phyloP scores from a whole-genome alignment of 257 asterid genomes.

The Solanum pinnatisectum region DNA sequence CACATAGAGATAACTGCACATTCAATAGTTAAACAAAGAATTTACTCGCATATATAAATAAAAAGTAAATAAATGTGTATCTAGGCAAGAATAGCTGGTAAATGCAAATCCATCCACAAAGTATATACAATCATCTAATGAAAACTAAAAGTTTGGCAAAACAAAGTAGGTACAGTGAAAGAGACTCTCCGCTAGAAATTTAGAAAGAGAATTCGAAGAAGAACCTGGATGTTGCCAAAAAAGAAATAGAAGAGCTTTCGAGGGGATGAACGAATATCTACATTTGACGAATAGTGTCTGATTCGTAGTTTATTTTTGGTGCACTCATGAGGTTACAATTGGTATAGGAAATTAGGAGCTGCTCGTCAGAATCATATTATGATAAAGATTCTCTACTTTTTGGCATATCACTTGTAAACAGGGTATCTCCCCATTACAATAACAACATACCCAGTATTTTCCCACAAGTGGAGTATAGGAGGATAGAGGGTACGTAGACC shows the following conservation, averaged over 20 bases:
- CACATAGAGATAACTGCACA: neutral
- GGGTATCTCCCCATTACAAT: neutral
- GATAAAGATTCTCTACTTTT: neutral
- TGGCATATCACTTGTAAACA: neutral
- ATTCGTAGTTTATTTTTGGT: neutral
- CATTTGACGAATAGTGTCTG: neutral
- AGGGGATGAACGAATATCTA: neutral
- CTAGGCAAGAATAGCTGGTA: neutral
- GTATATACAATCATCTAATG: neutral
- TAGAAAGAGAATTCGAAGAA: neutral
- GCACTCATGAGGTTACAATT: neutral
- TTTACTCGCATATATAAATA: neutral
- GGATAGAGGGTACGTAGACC: neutral
- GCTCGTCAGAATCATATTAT: neutral
- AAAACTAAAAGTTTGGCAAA: neutral
- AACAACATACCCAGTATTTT: neutral
- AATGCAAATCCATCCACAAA: neutral
- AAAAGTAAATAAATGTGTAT: neutral
- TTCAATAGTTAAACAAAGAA: neutral
- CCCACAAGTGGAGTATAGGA: neutral
- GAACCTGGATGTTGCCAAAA: neutral
- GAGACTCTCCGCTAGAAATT: neutral
- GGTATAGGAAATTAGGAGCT: neutral
- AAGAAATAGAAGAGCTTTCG: neutral
- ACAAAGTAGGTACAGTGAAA: neutral